Conservation (phyloP, 768 basidiomycete species). For the Crepidotus variabilis region DNA sequence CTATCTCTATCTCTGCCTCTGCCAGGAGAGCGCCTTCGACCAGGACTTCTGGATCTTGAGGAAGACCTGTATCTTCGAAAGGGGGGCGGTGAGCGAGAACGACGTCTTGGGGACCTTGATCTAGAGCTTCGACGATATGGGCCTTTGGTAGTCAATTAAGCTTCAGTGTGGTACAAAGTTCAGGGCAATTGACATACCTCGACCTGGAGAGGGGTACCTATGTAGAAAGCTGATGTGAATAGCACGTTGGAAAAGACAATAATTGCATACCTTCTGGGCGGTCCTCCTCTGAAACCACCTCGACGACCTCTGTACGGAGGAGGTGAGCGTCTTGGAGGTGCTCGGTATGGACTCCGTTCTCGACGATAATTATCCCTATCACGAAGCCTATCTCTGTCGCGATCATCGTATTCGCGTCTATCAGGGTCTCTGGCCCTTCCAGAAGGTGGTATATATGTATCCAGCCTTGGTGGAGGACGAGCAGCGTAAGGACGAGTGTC, state of each 20-base stretch:
- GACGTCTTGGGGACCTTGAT: slow-evolving; percentile 17
- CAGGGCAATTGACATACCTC: slow-evolving; percentile 1
- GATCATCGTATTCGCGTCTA: slow-evolving; percentile 20
- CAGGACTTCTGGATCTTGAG: slow-evolving; percentile 13
- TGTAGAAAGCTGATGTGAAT: not conserved
- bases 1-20: slow-evolving; percentile 7
- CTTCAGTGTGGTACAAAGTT: not conserved
- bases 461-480: slow-evolving; percentile 13
- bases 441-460: slow-evolving; percentile 29
- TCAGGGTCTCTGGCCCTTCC: slow-evolving; percentile 19
- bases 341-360: slow-evolving; percentile 17
- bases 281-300: slow-evolving; percentile 17
- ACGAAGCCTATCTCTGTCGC: slow-evolving; percentile 21
- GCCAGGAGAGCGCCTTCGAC: slow-evolving; percentile 20
- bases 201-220: slow-evolving; percentile 7
- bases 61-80: slow-evolving; percentile 19
- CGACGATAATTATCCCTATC: slow-evolving; percentile 13
- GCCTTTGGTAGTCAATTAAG: not conserved
- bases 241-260: not conserved
- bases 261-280: slow-evolving; percentile 19
- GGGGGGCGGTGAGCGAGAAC: slow-evolving; percentile 24
- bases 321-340: slow-evolving; percentile 16
- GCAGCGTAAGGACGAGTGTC: slow-evolving; percentile 11
- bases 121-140: slow-evolving; percentile 1
- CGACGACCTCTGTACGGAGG: slow-evolving; percentile 22